Evolutionary conservation across 2,329 filamentous ascomycete genomes (phyloP).

Genomic region (Ophiostoma fasciatum): DNA sequence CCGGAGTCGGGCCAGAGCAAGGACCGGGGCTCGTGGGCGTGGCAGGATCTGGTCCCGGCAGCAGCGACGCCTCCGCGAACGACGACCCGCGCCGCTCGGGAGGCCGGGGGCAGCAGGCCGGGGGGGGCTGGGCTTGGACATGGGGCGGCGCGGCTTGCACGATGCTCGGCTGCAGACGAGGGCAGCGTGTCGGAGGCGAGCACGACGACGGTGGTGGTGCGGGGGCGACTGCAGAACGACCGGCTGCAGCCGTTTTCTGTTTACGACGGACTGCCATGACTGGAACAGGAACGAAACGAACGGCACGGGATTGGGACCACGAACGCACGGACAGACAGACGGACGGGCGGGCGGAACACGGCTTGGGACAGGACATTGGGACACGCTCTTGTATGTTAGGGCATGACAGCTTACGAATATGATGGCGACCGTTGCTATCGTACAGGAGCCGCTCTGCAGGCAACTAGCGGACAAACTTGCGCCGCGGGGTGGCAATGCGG

Average conservation of each 20-base stretch:
- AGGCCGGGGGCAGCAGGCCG: background rate
- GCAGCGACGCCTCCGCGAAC: background rate
- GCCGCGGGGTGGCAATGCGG: constrained; percentile 27
- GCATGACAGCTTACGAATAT: too few relatives aligned
- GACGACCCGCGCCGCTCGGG: background rate
- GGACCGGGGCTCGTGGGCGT: background rate
- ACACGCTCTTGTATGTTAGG: too few relatives aligned
- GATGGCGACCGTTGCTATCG: too few relatives aligned
- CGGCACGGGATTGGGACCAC: background rate
- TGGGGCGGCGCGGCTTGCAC: background rate
- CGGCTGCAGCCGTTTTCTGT: constrained; percentile 4
- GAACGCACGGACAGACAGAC: too few relatives aligned
- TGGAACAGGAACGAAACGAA: background rate
- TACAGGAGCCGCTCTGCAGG: too few relatives aligned
- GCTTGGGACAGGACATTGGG: too few relatives aligned
- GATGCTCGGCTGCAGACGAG: constrained; percentile 5
- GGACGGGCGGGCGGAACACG: too few relatives aligned
- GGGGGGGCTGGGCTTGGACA: background rate
- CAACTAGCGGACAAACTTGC: constrained; percentile 16
- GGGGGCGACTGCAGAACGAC: constrained; percentile 1
- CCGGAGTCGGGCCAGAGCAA: background rate
- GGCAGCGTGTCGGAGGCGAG: constrained; percentile 4
- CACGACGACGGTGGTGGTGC: constrained; percentile 4
- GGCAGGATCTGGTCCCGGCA: background rate
- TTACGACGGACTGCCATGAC: background rate